Base-by-base conservation (phyloP, 2,329 filamentous ascomycete species). In the Immersiporthe knoxdaviesiana region DNA sequence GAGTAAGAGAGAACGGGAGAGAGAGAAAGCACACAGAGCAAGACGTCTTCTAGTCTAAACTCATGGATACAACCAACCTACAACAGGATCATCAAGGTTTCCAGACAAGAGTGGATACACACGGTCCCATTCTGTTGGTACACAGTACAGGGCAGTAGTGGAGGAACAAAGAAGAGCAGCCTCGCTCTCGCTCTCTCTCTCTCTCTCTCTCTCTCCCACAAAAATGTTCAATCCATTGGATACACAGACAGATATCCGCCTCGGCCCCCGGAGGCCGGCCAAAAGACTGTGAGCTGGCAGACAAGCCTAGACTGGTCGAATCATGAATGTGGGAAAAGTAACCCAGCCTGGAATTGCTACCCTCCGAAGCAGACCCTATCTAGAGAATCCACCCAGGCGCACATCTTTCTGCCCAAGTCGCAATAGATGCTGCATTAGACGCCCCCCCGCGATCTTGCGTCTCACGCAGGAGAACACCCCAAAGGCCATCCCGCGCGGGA, bases 401-500 rank as follows among this genome's bases (percentile, higher is more conserved):
- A 61, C 52, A 32, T n/a, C 52, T 35, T 60, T 39, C 65, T 66
- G 54, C 41, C 30, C n/a, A n/a, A 35, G 30, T 32, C 16, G 32
- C 32, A 65, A 56, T 65, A 56, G 32, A 65, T 66, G 39, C 63
- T 60, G 64, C 64, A 47, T 41, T 66, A 59, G 52, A 41, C 24
- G 64, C 39, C n/a, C n/a, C n/a, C n/a, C n/a, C n/a, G n/a, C 24
- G 35, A 27, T 3, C 21, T n/a, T 32, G 52, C 30, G 7, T 56
- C 47, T 27, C n/a, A 54, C 37, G n/a, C 50, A 54, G 32, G n/a
- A n/a, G n/a, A n/a, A 24, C 4, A 37, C 35, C 14, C 35, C n/a
- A n/a, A 37, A 56, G 47, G 37, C 27, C 41, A 30, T 63, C 30
- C 63, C n/a, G 37, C 63, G 21, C 52, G 62, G n/a, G 47, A 18